A percentile compares a stretch with the other conserved stretches of the same genome.
Conservation (phyloP, 345 rosid genomes). For the Brassica rapa region DNA sequence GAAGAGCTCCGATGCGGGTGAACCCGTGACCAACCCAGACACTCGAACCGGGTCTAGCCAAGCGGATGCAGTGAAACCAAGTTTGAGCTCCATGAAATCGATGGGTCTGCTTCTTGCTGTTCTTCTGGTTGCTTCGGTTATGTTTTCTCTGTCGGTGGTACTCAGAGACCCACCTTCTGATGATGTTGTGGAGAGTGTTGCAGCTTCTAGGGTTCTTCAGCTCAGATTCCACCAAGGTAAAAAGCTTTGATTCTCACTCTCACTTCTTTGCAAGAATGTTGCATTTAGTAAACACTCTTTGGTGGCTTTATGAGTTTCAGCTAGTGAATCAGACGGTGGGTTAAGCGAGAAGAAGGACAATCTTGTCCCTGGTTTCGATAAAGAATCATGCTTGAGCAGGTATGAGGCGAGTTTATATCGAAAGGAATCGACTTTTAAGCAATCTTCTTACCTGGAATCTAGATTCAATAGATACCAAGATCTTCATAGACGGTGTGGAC, state of each 20-base stretch:
- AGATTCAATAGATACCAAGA: conserved; percentile 36
- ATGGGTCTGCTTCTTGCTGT: conserved; percentile 42
- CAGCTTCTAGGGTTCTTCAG: conserved; percentile 23
- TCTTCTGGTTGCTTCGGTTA: conserved; percentile 43
- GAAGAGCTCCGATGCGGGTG: conserved; percentile 30
- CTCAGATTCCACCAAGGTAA: conserved; percentile 38
- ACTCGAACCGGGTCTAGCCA: conserved; percentile 16
- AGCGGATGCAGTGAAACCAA: conserved; percentile 24
- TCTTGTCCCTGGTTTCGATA: conserved; percentile 23
- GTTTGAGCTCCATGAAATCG: conserved; percentile 40
- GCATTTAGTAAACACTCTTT: neutral
- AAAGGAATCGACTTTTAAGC: conserved; percentile 34
- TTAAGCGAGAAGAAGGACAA: conserved; percentile 17
- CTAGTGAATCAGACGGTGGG: neutral
- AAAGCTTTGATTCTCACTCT: neutral
- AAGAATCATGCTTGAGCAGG: conserved; percentile 42
- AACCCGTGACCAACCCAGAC: conserved; percentile 27
- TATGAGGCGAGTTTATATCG: conserved; percentile 27
- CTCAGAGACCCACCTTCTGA: conserved; percentile 53
- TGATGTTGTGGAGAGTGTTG: conserved; percentile 25
- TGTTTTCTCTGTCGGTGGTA: conserved; percentile 51
- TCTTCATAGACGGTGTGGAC: conserved; percentile 43
- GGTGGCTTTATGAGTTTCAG: neutral
- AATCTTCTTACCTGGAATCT: conserved; percentile 18
- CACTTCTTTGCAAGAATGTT: neutral